A percentile compares a stretch with the other conserved stretches of the same genome.
phyloP scores from a whole-genome alignment of 345 rosid species.

The Cardamine occulta region DNA sequence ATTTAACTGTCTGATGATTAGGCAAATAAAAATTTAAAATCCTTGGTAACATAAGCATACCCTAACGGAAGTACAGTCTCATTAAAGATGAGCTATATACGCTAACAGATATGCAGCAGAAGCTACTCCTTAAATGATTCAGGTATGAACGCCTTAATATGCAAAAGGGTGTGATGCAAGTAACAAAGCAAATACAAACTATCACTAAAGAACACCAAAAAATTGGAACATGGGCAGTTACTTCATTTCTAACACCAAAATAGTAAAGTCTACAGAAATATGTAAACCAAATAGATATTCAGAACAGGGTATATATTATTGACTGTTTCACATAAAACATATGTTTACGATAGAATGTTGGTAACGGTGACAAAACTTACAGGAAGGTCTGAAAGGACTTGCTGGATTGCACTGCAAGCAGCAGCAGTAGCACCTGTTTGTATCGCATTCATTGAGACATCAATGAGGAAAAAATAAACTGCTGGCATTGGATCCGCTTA shows the following conservation, averaged over 20 bases:
- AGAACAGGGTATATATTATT: neutral
- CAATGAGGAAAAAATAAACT: conserved; percentile 85
- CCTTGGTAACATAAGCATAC: neutral
- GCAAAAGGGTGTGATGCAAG: conserved; percentile 3
- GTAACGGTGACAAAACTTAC: conserved; percentile 54
- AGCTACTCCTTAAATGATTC: conserved; percentile 17
- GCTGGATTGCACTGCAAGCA: conserved; percentile 87
- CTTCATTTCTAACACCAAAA: conserved; percentile 12
- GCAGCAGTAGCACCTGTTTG: conserved; percentile 97
- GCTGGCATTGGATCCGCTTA: conserved; percentile 98
- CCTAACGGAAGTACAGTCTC: conserved; percentile 16
- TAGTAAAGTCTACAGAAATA: neutral
- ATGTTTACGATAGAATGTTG: conserved; percentile 12
- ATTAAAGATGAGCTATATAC: conserved; percentile 21
- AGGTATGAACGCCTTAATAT: conserved; percentile 9
- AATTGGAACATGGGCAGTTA: conserved; percentile 1
- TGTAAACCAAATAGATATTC: conserved; percentile 2
- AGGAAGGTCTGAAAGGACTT: conserved; percentile 90
- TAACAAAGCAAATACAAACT: conserved; percentile 18
- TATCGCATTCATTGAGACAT: conserved; percentile 88
- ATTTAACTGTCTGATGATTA: conserved; percentile 12
- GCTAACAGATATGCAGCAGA: conserved; percentile 24
- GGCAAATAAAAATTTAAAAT: neutral
- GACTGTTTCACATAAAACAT: conserved; percentile 17
- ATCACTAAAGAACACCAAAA: conserved; percentile 24